A percentile compares a stretch with the other conserved stretches of the same genome.
Evolutionary conservation across 192 early-diverging fungal genomes (phyloP).

Genomic region (Spizellomyces sp.): DNA sequence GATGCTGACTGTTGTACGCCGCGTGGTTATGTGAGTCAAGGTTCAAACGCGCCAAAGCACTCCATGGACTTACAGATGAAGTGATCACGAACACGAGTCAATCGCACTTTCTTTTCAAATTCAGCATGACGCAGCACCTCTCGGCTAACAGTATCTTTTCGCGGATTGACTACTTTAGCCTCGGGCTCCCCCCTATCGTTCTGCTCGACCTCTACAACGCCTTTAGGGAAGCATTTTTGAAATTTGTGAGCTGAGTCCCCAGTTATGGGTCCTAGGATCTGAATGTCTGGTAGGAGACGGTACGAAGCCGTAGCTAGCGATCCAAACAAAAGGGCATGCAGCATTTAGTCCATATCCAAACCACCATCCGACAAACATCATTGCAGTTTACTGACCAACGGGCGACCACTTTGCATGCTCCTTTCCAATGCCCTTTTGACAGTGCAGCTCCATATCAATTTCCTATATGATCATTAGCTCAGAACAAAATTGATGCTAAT

Average conservation of each 20-base stretch:
- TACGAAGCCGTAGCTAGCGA: conserved; percentile 85
- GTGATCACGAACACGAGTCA: conserved; percentile 92
- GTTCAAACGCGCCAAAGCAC: not conserved
- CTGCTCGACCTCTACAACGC: conserved; percentile 78
- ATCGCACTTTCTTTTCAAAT: conserved; percentile 86
- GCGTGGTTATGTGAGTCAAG: not conserved
- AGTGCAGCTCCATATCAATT: conserved; percentile 83
- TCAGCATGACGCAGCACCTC: conserved; percentile 91
- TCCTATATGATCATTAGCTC: conserved; percentile 15
- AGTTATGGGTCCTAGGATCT: conserved; percentile 78
- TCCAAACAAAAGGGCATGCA: not conserved
- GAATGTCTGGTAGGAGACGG: conserved; percentile 89
- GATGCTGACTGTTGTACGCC: conserved; percentile 63
- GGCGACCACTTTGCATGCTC: conserved; percentile 99
- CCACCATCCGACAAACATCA: not conserved
- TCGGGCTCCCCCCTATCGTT: conserved; percentile 68
- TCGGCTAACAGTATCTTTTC: conserved; percentile 93
- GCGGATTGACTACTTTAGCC: conserved; percentile 83
- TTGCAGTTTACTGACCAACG: conserved; percentile 55
- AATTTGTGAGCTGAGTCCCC: conserved; percentile 84
- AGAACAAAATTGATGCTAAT: conserved; percentile 7
- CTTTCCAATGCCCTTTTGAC: conserved; percentile 89
- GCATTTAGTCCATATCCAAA: not conserved
- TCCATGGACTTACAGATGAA: conserved; percentile 84
- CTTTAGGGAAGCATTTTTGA: conserved; percentile 81